Base-by-base conservation (phyloP, 2,329 filamentous ascomycete genomes). In the Penicillium brevicompactum region DNA sequence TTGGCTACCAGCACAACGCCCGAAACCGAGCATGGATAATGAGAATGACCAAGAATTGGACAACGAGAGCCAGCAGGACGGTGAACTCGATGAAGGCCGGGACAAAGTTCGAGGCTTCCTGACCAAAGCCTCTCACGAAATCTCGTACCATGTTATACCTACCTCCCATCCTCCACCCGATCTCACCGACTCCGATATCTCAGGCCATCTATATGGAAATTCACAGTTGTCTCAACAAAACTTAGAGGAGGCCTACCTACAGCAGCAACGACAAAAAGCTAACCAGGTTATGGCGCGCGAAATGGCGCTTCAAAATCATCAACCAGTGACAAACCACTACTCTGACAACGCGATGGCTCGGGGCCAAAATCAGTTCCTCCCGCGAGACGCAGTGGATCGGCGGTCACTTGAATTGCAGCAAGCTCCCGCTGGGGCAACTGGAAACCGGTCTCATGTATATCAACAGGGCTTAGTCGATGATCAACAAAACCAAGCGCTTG, bases 121-220 rank as follows among this genome's bases (percentile, higher is more conserved):
- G 31, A 83, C 81, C 53, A 87, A 86, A 72, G 88, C 85, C 67
- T 82, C 87, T 47, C 84, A 87, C 62, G 86, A 89, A 70, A 84
- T 89, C 48, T 84, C 85, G 3, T 89, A 88, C 65, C 82, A 88
- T 57, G 79, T 89, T 32, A 84, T 86, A 46, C 86, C 86, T n/a
- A 82, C 84, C 21, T 78, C 82, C 34, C 84, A 87, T 61, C 82
- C 84, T 47, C 80, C 82, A 18, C 82, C 83, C 10, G 82, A 85
- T 14, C 63, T 77, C 40, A 70, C 68, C 42, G 77, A 79, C 24
- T 70, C 68, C 27, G 73, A 79, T n/a, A 65, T 77, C 40, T 70
- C 75, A 30, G 73, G 73, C 52, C 72, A 77, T 58, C 69, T 76
- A 21, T 82, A 79, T 55, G 67, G 75, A 52, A 79, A 80, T 56